phyloP scores from a whole-genome alignment of 2,329 filamentous ascomycete genomes.

The Aspergillus tanneri region DNA sequence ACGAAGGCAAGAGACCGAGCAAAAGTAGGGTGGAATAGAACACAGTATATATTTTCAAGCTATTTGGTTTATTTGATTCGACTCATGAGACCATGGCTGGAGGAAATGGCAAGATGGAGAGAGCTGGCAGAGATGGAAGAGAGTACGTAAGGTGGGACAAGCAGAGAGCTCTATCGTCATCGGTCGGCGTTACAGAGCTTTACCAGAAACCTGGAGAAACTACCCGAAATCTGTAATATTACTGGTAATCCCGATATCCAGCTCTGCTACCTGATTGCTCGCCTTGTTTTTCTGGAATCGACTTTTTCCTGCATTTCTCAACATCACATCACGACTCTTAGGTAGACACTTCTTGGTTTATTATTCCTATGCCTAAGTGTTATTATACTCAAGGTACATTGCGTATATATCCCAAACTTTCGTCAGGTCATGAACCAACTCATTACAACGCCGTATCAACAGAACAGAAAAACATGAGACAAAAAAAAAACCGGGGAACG shows the following conservation, averaged over 20 bases:
- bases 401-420: not conserved
- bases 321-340: too few relatives aligned
- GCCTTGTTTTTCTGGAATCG: too few relatives aligned
- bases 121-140: not conserved
- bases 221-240: not conserved
- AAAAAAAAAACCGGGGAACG: conserved; percentile 9
- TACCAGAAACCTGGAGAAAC: conserved; percentile 1
- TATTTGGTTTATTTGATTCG: not conserved
- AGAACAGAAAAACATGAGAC: conserved; percentile 1
- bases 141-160: conserved; percentile 12
- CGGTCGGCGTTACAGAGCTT: conserved; percentile 9
- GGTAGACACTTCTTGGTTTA: not conserved
- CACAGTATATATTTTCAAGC: not conserved
- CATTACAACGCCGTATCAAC: conserved; percentile 5
- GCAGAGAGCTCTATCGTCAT: conserved; percentile 28
- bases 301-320: too few relatives aligned
- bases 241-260: conserved; percentile 9
- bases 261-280: not conserved
- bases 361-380: not conserved
- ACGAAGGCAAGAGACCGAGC: not conserved
- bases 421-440: conserved; percentile 2
- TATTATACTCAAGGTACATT: not conserved
- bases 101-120: not conserved
- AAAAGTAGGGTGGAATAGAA: not conserved
- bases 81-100: not conserved